Percentiles rank a stretch among this genome's conserved stretches.
Evolutionary conservation across 2,329 filamentous ascomycete genomes (phyloP).

Genomic region (Coniochaeta sp.): DNA sequence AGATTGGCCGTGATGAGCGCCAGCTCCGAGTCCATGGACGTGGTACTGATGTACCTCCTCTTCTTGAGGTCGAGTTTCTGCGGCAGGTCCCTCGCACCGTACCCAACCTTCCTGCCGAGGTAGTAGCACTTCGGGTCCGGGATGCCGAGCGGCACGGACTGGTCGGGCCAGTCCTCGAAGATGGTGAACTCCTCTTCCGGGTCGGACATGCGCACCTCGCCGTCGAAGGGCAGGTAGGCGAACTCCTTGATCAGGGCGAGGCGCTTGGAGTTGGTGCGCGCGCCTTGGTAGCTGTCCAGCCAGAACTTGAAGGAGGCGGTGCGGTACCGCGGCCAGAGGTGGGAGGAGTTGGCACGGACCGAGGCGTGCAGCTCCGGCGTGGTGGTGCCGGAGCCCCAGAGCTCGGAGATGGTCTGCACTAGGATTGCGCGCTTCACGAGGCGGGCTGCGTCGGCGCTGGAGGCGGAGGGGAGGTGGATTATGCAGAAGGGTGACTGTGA

Average conservation of each 20-base stretch:
- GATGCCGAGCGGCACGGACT: constrained; percentile 37
- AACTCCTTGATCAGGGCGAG: constrained; percentile 77
- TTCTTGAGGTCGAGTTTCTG: constrained; percentile 86
- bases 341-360: constrained; percentile 48
- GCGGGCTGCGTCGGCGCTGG: constrained; percentile 53
- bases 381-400: constrained; percentile 70
- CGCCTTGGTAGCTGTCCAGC: constrained; percentile 74
- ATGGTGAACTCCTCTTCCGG: constrained; percentile 71
- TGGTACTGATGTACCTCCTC: constrained; percentile 86
- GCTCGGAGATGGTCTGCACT: constrained; percentile 74
- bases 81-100: constrained; percentile 59
- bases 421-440: constrained; percentile 75
- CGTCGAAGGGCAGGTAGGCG: constrained; percentile 67
- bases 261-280: constrained; percentile 55
- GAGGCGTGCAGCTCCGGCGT: constrained; percentile 63
- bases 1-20: constrained; percentile 89
- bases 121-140: constrained; percentile 54
- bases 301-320: constrained; percentile 71
- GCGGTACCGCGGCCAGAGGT: constrained; percentile 61
- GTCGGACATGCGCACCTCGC: constrained; percentile 67
- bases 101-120: constrained; percentile 64
- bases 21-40: constrained; percentile 94
- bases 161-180: constrained; percentile 70
- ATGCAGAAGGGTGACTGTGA: constrained; percentile 78
- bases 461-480: constrained; percentile 58